A percentile compares a stretch with the other conserved stretches of the same genome.
phyloP scores from a whole-genome alignment of 1,284 basidiomycete genomes.

The Cryptococcus depauperatus region DNA sequence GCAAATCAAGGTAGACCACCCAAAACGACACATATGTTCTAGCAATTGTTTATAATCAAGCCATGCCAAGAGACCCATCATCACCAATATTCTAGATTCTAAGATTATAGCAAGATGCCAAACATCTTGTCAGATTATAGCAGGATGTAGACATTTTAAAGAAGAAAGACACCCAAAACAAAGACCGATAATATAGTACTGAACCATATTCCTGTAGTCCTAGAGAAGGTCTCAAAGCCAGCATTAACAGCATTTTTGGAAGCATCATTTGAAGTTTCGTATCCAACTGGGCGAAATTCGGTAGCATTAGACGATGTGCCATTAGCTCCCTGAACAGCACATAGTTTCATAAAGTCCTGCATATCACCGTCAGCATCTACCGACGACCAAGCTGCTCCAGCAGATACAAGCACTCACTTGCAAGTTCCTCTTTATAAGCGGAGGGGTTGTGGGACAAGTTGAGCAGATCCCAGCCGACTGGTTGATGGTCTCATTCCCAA shows the following conservation, averaged over 20 bases:
- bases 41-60: too few relatives aligned
- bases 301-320: slow-evolving; percentile 28
- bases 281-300: slow-evolving; percentile 22
- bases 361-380: background rate
- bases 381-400: background rate
- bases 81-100: too few relatives aligned
- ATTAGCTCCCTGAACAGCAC: slow-evolving; percentile 25
- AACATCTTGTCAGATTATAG: too few relatives aligned
- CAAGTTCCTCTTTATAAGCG: slow-evolving; percentile 23
- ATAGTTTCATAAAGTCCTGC: slow-evolving; percentile 17
- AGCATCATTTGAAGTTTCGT: slow-evolving; percentile 6
- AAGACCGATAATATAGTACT: background rate
- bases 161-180: background rate
- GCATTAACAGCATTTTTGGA: background rate
- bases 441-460: slow-evolving; percentile 28
- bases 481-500: slow-evolving; percentile 21
- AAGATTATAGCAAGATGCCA: too few relatives aligned
- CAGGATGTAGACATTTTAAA: too few relatives aligned
- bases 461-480: slow-evolving; percentile 24
- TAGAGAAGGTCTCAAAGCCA: background rate
- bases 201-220: background rate
- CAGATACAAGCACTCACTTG: slow-evolving; percentile 18
- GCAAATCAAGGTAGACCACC: too few relatives aligned
- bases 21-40: too few relatives aligned
- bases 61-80: too few relatives aligned